These are phyloP conservation scores for Primulina tabacum DNA, from an alignment of 257 asterid species.

Conservation along the genomic window DNA sequence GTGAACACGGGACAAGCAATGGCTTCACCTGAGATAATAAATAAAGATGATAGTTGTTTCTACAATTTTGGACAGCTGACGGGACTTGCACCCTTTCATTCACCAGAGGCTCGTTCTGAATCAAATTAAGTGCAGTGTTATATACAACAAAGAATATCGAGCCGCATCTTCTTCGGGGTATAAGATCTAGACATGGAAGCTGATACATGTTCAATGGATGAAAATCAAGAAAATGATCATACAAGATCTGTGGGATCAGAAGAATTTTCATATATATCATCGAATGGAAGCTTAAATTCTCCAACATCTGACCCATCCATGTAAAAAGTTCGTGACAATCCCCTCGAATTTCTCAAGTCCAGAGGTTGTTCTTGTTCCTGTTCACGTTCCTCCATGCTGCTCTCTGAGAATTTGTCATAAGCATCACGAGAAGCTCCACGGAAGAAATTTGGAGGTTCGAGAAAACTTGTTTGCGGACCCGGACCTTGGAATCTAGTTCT, in stretches of 20 bases:
- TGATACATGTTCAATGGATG: slow-evolving; percentile 26
- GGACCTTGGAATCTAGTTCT: slow-evolving; percentile 35
- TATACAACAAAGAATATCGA: slow-evolving; percentile 62
- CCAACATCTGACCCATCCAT: slow-evolving; percentile 62
- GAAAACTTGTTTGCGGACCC: slow-evolving; percentile 59
- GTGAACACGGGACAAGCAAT: background rate
- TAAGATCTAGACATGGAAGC: slow-evolving; percentile 13
- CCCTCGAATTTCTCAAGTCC: slow-evolving; percentile 45
- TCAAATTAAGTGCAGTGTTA: slow-evolving; percentile 33
- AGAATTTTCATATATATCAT: slow-evolving; percentile 51
- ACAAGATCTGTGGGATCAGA: slow-evolving; percentile 44
- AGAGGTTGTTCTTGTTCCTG: slow-evolving; percentile 33
- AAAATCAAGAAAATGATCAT: slow-evolving; percentile 29
- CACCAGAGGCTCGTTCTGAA: slow-evolving; percentile 16
- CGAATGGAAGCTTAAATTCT: slow-evolving; percentile 75
- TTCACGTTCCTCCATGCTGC: slow-evolving; percentile 45
- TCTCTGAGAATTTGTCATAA: slow-evolving; percentile 40
- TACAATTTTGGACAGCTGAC: background rate
- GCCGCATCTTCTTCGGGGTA: slow-evolving; percentile 11
- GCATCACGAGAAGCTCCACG: slow-evolving; percentile 23
- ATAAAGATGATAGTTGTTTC: no score
- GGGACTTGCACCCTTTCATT: background rate
- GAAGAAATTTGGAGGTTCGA: slow-evolving; percentile 72
- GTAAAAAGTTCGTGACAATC: slow-evolving; percentile 55
- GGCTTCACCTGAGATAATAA: background rate